Evolutionary conservation across 164 flowering plant genomes (phyloP).

Genomic region (Umbellularia californica): DNA sequence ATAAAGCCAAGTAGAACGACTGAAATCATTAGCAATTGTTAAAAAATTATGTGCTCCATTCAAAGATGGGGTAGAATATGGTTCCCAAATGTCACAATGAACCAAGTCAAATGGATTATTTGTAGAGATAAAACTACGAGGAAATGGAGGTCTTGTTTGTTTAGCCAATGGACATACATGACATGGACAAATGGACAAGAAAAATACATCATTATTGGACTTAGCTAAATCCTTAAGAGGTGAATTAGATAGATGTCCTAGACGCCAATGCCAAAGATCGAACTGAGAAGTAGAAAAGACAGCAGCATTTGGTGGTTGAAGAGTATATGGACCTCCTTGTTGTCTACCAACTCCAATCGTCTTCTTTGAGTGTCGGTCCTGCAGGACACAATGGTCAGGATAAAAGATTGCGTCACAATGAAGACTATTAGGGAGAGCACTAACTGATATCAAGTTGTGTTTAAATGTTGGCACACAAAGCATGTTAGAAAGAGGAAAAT

Average conservation of each 20-base stretch:
- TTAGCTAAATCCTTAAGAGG: background rate
- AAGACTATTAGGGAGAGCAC: background rate
- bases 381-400: background rate
- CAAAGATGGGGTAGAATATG: background rate
- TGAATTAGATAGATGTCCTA: background rate
- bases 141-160: background rate
- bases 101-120: background rate
- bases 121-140: background rate
- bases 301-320: background rate
- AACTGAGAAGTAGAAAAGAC: background rate
- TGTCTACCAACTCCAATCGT: background rate
- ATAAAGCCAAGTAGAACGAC: background rate
- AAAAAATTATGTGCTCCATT: background rate
- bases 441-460: background rate
- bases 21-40: background rate
- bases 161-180: background rate
- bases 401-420: background rate
- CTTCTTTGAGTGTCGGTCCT: background rate
- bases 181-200: background rate
- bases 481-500: background rate
- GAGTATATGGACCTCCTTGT: background rate
- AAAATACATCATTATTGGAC: slow-evolving; percentile 1
- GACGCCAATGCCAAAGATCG: background rate
- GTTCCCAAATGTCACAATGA: background rate
- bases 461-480: background rate